phyloP scores from a whole-genome alignment of 148 eudicot genomes.

The Agrostemma githago region DNA sequence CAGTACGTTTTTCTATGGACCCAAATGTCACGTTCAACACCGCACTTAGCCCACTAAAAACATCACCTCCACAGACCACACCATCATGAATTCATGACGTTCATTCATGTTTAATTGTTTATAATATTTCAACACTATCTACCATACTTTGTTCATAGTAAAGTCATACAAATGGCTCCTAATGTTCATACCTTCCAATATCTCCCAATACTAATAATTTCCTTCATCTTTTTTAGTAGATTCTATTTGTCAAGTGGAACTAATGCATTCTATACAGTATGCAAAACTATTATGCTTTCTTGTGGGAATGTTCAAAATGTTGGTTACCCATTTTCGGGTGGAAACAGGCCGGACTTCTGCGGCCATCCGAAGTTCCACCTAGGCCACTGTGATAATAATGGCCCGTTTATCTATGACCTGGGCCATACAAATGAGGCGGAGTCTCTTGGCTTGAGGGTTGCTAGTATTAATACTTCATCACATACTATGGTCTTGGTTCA shows the following conservation, averaged over 20 bases:
- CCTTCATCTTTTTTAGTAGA: not conserved
- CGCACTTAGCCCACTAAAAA: not conserved
- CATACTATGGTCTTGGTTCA: conserved; percentile 8
- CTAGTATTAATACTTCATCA: conserved; percentile 1
- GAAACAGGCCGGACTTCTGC: conserved; percentile 10
- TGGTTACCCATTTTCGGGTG: conserved; percentile 20
- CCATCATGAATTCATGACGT: not conserved
- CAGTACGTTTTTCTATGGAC: too few relatives aligned
- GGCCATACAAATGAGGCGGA: not conserved
- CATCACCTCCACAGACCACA: too few relatives aligned
- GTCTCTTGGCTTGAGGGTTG: not conserved
- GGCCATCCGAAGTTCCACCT: conserved; percentile 7
- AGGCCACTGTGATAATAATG: too few relatives aligned
- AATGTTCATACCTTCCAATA: not conserved
- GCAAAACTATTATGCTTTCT: not conserved
- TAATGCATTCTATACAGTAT: conserved; percentile 3
- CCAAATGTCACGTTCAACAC: not conserved
- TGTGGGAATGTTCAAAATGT: conserved; percentile 17
- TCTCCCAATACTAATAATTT: not conserved
- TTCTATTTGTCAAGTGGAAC: not conserved
- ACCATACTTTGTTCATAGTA: not conserved
- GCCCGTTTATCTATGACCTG: not conserved
- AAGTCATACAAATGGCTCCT: not conserved
- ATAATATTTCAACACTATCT: not conserved
- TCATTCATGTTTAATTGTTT: not conserved